Percentiles rank a stretch among this genome's conserved stretches.
Evolutionary conservation across 2,329 filamentous ascomycete genomes (phyloP).

Genomic region (Nannizziopsis arthrosporioides): DNA sequence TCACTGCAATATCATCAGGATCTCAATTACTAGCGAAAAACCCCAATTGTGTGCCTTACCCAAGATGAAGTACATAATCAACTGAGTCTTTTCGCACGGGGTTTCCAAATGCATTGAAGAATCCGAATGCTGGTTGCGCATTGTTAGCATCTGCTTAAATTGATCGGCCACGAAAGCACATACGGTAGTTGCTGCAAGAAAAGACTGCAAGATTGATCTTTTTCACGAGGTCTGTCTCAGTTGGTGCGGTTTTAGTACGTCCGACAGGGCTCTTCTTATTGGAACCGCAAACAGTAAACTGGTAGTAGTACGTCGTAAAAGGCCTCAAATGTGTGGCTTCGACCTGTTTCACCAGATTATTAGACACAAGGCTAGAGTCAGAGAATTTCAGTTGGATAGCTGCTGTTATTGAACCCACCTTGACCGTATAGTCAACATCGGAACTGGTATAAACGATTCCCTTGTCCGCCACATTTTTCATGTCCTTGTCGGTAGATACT

Average conservation of each 20-base stretch:
- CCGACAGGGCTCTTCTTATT: slow-evolving; percentile 49
- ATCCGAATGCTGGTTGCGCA: slow-evolving; percentile 36
- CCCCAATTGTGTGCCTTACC: not conserved
- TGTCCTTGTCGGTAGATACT: slow-evolving; percentile 41
- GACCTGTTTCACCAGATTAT: slow-evolving; percentile 33
- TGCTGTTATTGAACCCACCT: slow-evolving; percentile 35
- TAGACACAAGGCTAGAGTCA: not conserved
- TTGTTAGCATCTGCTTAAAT: not conserved
- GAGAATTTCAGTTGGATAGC: not conserved
- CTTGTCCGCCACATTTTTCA: slow-evolving; percentile 40
- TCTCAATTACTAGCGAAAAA: not conserved
- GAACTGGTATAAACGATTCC: slow-evolving; percentile 58
- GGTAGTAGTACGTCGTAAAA: slow-evolving; percentile 54
- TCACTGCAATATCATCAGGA: slow-evolving; percentile 25
- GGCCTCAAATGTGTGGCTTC: slow-evolving; percentile 52
- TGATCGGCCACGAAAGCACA: slow-evolving; percentile 16
- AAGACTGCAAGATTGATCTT: slow-evolving; percentile 56
- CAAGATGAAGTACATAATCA: slow-evolving; percentile 48
- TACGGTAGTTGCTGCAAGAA: slow-evolving; percentile 57
- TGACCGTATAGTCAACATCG: slow-evolving; percentile 65
- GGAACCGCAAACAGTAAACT: slow-evolving; percentile 57
- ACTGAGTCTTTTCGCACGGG: slow-evolving; percentile 48
- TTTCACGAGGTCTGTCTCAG: slow-evolving; percentile 42
- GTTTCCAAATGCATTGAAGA: slow-evolving; percentile 52
- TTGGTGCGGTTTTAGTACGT: slow-evolving; percentile 58